Conservation (phyloP, 768 basidiomycete species). For the Xerocomus spinulosus region DNA sequence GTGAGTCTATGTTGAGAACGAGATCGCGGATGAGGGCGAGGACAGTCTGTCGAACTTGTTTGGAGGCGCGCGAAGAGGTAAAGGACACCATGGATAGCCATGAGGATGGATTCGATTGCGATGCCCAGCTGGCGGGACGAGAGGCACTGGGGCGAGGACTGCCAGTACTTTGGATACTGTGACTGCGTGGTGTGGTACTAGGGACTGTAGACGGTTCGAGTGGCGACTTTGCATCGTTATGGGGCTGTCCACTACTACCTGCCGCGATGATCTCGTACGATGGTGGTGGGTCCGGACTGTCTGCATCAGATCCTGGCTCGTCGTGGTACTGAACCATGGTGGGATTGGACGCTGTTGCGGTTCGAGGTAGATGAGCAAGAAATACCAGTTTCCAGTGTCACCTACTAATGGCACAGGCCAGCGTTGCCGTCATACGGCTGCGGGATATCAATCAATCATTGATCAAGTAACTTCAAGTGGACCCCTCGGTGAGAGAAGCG, state of each 20-base stretch:
- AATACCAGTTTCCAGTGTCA: too few relatives aligned
- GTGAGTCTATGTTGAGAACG: conserved; percentile 29
- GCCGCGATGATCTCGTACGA: conserved; percentile 22
- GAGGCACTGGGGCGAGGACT: not conserved
- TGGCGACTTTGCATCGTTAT: conserved; percentile 11
- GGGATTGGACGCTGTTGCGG: conserved; percentile 14
- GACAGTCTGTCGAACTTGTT: conserved; percentile 52
- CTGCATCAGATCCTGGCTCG: not conserved
- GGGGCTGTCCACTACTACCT: not conserved
- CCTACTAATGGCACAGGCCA: too few relatives aligned
- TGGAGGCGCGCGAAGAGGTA: conserved; percentile 26
- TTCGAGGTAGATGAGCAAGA: not conserved
- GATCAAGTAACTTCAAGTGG: not conserved
- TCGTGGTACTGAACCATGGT: conserved; percentile 18
- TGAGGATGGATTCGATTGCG: conserved; percentile 6
- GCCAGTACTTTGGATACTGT: not conserved
- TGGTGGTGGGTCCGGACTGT: conserved; percentile 16
- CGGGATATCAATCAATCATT: not conserved
- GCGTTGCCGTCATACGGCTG: too few relatives aligned
- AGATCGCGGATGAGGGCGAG: conserved; percentile 53
- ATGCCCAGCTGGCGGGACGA: not conserved
- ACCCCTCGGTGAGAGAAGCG: too few relatives aligned
- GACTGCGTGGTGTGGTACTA: not conserved
- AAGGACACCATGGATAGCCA: conserved; percentile 20
- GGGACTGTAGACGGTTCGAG: not conserved